Evolutionary conservation across 805 yeast species (phyloP), one percentile per base, ranked within the genome.

Genomic region (Metschnikowia noctiluminum): DNA sequence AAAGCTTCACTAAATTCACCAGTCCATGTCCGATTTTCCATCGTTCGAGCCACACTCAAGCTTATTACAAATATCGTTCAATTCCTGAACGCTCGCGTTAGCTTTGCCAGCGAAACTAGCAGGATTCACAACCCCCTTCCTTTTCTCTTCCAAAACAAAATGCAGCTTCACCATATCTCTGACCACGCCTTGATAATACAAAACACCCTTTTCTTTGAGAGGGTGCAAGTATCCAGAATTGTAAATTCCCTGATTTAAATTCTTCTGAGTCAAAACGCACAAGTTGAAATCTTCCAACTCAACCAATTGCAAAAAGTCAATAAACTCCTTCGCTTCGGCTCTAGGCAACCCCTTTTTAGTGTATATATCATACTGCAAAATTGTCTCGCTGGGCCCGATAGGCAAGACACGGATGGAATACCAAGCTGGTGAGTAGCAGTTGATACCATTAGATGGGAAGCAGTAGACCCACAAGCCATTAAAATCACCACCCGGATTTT

Each of bases 381-480:
- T 67, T 10, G 86, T 81, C 60, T 74, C 79, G 32, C 71, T 70
- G 16, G 84, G 79, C 34, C 75, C 59, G 15, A 78, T 62, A 31
- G 86, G 86, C 50, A 80, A 66, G 4, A 81, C 85, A 57, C 85
- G 69, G 54, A 81, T 80, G 8, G 82, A 74, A 63, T 81, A 81
- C 82, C 84, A 81, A 9, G 85, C 85, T 56, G 85, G 85, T 0
- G 85, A 80, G 59, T 81, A 81, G 58, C 86, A 81, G 64, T 81
- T 81, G 61, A 81, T 63, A 40, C 85, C 85, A 60, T 79, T 79
- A 42, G 74, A 77, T 48, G 86, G 86, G 70, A 71, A 81, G 51
- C 79, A 64, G 62, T 81, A 81, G 50, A 81, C 76, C 85, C 85
- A 81, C 60, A 81, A 68, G 11, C 85, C 85, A 60, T 81, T 78